phyloP scores from a whole-genome alignment of 2,329 filamentous ascomycete species.

The Annulohypoxylon truncatum region DNA sequence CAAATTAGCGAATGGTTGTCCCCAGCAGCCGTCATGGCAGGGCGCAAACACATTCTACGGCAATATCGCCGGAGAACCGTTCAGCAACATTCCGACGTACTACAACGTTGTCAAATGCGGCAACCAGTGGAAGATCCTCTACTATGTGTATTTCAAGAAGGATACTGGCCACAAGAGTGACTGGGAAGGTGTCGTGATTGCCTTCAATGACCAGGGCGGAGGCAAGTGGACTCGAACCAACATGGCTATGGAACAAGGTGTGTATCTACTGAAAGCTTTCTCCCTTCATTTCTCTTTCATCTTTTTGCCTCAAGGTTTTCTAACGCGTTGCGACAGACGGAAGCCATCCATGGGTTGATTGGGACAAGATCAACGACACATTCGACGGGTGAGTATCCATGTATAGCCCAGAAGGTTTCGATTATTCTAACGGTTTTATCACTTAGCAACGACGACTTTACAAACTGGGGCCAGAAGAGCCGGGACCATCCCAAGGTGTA shows the following conservation, averaged over 20 bases:
- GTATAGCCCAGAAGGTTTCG: background rate
- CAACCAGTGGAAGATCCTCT: background rate
- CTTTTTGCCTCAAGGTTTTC: background rate
- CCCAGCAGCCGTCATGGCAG: background rate
- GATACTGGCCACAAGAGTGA: conserved; percentile 3
- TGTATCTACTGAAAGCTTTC: background rate
- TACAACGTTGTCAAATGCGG: background rate
- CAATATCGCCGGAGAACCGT: background rate
- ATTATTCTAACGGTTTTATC: background rate
- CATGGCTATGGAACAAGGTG: background rate
- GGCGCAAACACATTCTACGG: background rate
- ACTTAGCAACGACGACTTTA: background rate
- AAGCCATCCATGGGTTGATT: background rate
- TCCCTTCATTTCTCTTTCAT: background rate
- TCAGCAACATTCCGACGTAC: background rate
- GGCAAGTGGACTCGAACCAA: background rate
- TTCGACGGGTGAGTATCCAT: background rate
- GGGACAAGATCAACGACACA: background rate
- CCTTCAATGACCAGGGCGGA: background rate
- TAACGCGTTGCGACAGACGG: background rate
- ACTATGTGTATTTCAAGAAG: background rate
- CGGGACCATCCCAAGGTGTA: background rate
- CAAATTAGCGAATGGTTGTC: background rate
- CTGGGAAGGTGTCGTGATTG: background rate
- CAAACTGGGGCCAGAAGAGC: background rate